A percentile compares a stretch with the other conserved stretches of the same genome.
Evolutionary conservation across 768 basidiomycete genomes (phyloP).

Genomic region (Auricularia sp.): DNA sequence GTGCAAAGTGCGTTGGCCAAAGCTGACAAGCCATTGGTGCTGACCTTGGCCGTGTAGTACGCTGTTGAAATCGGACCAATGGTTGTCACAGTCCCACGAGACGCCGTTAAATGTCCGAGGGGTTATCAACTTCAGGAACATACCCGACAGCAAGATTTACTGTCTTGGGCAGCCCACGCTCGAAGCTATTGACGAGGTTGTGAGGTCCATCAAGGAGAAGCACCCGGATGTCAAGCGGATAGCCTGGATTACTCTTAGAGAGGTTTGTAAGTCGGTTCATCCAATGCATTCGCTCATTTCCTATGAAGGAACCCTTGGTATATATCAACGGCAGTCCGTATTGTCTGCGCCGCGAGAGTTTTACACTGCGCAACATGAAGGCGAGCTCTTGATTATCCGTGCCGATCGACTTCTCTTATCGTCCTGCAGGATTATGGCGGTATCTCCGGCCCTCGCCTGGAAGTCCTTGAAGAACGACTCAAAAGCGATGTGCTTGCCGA

Average conservation of each 20-base stretch:
- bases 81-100: slow-evolving; percentile 62
- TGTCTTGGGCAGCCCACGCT: slow-evolving; percentile 89
- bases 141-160: slow-evolving; percentile 72
- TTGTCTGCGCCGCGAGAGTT: slow-evolving; percentile 75
- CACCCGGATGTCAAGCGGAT: slow-evolving; percentile 55
- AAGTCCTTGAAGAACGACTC: slow-evolving; percentile 82
- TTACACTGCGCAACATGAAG: slow-evolving; percentile 89
- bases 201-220: slow-evolving; percentile 46
- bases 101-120: slow-evolving; percentile 65
- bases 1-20: slow-evolving; percentile 54
- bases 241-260: slow-evolving; percentile 88
- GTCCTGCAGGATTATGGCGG: slow-evolving; percentile 68
- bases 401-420: too few species aligned
- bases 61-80: slow-evolving; percentile 87
- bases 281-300: slow-evolving; percentile 43
- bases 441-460: slow-evolving; percentile 81
- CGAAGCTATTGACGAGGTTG: slow-evolving; percentile 76
- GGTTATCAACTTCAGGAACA: slow-evolving; percentile 88
- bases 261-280: slow-evolving; percentile 55
- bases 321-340: slow-evolving; percentile 91
- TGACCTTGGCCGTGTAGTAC: slow-evolving; percentile 36
- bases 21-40: slow-evolving; percentile 4
- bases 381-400: too few species aligned
- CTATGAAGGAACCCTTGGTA: slow-evolving; percentile 78
- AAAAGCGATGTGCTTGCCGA: slow-evolving; percentile 82